Conservation (phyloP, 208 protist genomes). For the Leptomonas pyrrhocoris region DNA sequence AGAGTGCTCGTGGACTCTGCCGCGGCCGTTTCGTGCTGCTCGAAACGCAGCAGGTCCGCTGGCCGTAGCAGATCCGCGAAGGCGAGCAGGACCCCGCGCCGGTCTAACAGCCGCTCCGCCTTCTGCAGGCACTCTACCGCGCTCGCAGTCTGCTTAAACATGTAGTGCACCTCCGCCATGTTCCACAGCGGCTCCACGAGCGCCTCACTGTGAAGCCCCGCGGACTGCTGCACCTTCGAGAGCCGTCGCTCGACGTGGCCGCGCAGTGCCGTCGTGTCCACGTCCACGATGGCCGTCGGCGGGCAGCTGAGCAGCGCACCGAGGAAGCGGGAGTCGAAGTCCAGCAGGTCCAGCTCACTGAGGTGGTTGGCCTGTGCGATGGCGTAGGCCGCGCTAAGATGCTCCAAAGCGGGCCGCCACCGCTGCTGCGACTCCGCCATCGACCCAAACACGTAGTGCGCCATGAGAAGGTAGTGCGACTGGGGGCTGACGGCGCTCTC, state of each 20-base stretch:
- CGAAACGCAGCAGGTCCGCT: slow-evolving; percentile 38
- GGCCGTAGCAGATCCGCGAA: slow-evolving; percentile 47
- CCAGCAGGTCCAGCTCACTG: slow-evolving; percentile 27
- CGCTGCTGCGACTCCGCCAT: slow-evolving; percentile 37
- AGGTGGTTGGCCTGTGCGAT: slow-evolving; percentile 43
- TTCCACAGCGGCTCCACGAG: slow-evolving; percentile 51
- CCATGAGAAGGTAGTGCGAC: slow-evolving; percentile 34
- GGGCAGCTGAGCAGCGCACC: slow-evolving; percentile 49
- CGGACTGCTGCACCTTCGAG: slow-evolving; percentile 29
- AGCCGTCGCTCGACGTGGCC: slow-evolving; percentile 9
- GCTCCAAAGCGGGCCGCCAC: slow-evolving; percentile 52
- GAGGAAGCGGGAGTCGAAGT: slow-evolving; percentile 45
- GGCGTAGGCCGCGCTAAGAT: slow-evolving; percentile 58
- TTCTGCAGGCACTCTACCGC: slow-evolving; percentile 43
- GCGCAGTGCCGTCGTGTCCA: slow-evolving; percentile 35
- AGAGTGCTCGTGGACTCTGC: background rate
- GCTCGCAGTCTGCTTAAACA: slow-evolving; percentile 33
- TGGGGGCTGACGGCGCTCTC: slow-evolving; percentile 34
- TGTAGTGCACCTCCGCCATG: slow-evolving; percentile 58
- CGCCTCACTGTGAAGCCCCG: slow-evolving; percentile 33
- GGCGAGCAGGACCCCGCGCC: slow-evolving; percentile 55
- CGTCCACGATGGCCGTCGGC: slow-evolving; percentile 29
- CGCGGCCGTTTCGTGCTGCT: background rate
- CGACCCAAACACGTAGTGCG: slow-evolving; percentile 29
- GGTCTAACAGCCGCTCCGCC: slow-evolving; percentile 52